These are phyloP conservation scores for Golubevia pallescens DNA, from an alignment of 1,284 basidiomycete genomes.

Conservation along the genomic window DNA sequence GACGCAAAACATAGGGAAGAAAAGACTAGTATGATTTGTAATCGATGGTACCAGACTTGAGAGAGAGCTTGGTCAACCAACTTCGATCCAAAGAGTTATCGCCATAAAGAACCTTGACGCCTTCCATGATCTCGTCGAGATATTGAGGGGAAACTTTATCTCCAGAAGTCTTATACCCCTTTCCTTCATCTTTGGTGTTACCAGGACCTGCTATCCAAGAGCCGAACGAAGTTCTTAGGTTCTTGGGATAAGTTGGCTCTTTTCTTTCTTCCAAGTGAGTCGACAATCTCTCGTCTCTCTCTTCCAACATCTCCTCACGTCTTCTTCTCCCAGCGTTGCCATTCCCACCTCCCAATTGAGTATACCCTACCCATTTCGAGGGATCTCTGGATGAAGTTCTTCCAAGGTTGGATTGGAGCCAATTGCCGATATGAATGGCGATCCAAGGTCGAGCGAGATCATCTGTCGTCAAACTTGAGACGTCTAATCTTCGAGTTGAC, in stretches of 20 bases:
- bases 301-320: no score
- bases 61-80: neutral
- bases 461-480: neutral
- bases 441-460: conserved; percentile 2
- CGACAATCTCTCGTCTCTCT: no score
- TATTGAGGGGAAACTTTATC: conserved; percentile 1
- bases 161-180: neutral
- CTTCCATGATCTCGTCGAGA: neutral
- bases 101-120: neutral
- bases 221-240: neutral
- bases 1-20: no score
- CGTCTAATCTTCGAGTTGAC: neutral
- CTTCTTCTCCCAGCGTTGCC: no score
- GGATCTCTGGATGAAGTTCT: neutral
- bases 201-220: conserved; percentile 1
- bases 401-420: conserved; percentile 1
- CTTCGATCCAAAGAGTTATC: neutral
- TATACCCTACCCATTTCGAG: neutral
- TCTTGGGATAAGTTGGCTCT: neutral
- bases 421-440: conserved; percentile 2
- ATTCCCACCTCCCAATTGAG: neutral
- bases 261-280: neutral
- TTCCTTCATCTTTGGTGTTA: neutral
- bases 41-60: conserved; percentile 1
- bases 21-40: neutral